Evolutionary conservation across 441 rosid species (phyloP).

Genomic region (Jatropha multifida): DNA sequence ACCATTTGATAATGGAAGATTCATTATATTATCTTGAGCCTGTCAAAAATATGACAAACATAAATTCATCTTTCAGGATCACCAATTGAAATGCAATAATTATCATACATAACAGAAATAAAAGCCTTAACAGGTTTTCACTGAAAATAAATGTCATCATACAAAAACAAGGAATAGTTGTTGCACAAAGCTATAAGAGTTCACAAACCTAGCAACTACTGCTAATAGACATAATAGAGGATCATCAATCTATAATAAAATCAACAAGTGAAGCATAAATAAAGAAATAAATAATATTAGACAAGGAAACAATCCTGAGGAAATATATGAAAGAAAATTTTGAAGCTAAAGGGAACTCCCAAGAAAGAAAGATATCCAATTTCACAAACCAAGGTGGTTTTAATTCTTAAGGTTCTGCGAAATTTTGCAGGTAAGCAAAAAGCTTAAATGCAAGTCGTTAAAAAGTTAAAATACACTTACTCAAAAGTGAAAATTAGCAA

Average conservation of each 20-base stretch:
- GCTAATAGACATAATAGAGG: neutral
- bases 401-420: neutral
- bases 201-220: neutral
- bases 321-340: neutral
- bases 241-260: neutral
- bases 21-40: conserved; percentile 90
- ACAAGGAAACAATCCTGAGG: neutral
- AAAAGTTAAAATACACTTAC: neutral
- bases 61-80: conserved; percentile 8
- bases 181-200: neutral
- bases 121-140: neutral
- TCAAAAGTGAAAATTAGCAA: neutral
- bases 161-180: neutral
- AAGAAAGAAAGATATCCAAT: neutral
- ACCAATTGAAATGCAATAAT: neutral
- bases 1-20: conserved; percentile 80
- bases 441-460: neutral
- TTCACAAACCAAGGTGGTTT: neutral
- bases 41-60: conserved; percentile 31
- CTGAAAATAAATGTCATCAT: neutral
- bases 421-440: neutral
- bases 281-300: neutral
- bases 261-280: neutral
- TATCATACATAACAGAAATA: neutral
- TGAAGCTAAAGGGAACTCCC: neutral